A percentile compares a stretch with the other conserved stretches of the same genome.
Conservation (phyloP, 192 early-diverging fungal genomes). For the Spizellomyces punctatus region DNA sequence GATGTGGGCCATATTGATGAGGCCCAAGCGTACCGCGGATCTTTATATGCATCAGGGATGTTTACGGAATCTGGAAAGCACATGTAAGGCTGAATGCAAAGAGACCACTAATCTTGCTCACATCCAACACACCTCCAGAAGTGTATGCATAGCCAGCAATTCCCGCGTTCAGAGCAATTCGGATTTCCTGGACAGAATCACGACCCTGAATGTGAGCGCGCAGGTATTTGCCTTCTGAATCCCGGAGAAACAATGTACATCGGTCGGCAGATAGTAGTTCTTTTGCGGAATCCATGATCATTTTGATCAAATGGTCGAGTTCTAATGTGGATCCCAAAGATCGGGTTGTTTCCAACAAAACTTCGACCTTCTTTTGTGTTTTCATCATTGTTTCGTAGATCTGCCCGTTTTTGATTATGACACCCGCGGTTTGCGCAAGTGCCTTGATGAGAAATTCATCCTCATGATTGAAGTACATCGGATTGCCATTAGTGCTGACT, state of each 20-base stretch:
- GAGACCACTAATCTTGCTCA: slow-evolving; percentile 31
- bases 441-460: slow-evolving; percentile 53
- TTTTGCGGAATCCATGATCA: slow-evolving; percentile 54
- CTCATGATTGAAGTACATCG: slow-evolving; percentile 48
- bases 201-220: slow-evolving; percentile 54
- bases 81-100: slow-evolving; percentile 5
- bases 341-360: slow-evolving; percentile 47
- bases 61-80: neutral
- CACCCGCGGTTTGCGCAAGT: slow-evolving; percentile 18
- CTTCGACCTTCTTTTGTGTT: slow-evolving; percentile 52
- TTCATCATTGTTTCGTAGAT: slow-evolving; percentile 49
- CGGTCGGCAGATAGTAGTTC: slow-evolving; percentile 53
- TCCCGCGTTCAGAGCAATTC: slow-evolving; percentile 50
- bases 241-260: slow-evolving; percentile 49
- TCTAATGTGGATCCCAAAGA: slow-evolving; percentile 46
- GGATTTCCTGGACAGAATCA: slow-evolving; percentile 54
- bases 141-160: slow-evolving; percentile 56
- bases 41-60: slow-evolving; percentile 43
- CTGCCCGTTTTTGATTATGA: slow-evolving; percentile 10
- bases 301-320: slow-evolving; percentile 45
- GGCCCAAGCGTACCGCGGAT: slow-evolving; percentile 29
- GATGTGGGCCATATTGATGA: neutral
- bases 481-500: slow-evolving; percentile 25
- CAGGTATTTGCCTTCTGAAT: slow-evolving; percentile 48
- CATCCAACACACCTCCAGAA: slow-evolving; percentile 47